These are phyloP conservation scores for Viridothelium virens DNA, from an alignment of 495 filamentous ascomycete species.

Conservation along the genomic window DNA sequence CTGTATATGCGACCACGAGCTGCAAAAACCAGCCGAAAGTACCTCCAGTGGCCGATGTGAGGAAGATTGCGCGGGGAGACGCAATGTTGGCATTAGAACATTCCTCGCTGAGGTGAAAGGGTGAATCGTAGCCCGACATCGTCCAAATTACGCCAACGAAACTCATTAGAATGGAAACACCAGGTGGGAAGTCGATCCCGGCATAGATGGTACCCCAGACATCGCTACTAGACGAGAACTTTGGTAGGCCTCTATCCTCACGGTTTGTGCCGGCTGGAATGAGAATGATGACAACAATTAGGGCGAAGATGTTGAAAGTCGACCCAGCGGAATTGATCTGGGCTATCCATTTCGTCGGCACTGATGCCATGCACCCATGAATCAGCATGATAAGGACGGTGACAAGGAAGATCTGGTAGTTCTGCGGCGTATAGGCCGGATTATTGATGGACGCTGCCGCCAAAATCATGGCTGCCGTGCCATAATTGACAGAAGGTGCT, in stretches of 20 bases:
- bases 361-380: slow-evolving; percentile 62
- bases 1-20: slow-evolving; percentile 73
- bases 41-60: slow-evolving; percentile 62
- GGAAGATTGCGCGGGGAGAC: slow-evolving; percentile 66
- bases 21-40: slow-evolving; percentile 69
- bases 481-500: slow-evolving; percentile 59
- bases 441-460: slow-evolving; percentile 62
- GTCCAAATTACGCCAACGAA: slow-evolving; percentile 64
- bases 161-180: slow-evolving; percentile 66
- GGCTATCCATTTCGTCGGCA: slow-evolving; percentile 68
- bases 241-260: slow-evolving; percentile 44
- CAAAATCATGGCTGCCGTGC: slow-evolving; percentile 62
- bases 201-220: slow-evolving; percentile 68
- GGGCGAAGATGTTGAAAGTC: slow-evolving; percentile 63
- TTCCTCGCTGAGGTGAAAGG: slow-evolving; percentile 71
- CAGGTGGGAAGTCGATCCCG: slow-evolving; percentile 62
- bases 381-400: slow-evolving; percentile 62
- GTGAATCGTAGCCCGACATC: slow-evolving; percentile 63
- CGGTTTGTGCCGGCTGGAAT: slow-evolving; percentile 56
- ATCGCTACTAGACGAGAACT: slow-evolving; percentile 53
- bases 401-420: slow-evolving; percentile 65
- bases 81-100: slow-evolving; percentile 71
- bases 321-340: slow-evolving; percentile 70
- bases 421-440: slow-evolving; percentile 55
- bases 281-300: slow-evolving; percentile 59